These are phyloP conservation scores for Capillidium heterosporum DNA, from an alignment of 371 early-diverging fungal species.

Conservation along the genomic window DNA sequence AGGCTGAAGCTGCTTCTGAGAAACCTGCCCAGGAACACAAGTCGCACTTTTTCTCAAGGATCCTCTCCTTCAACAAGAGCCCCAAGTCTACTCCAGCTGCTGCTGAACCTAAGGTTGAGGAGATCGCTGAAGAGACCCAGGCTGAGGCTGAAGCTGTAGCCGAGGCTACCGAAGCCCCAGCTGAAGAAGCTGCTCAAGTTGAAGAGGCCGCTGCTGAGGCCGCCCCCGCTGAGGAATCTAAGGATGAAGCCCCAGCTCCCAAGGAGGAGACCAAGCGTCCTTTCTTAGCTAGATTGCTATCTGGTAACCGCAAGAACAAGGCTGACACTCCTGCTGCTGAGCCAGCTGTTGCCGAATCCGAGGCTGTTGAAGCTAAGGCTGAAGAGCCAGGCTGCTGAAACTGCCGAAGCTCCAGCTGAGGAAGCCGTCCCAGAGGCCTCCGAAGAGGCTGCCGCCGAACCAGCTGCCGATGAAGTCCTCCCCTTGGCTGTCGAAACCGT, in stretches of 20 bases:
- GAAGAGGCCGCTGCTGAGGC: not conserved
- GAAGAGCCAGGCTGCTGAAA: constrained; percentile 3
- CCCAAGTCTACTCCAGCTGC: not conserved
- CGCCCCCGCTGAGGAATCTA: not conserved
- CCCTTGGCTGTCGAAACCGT: not conserved
- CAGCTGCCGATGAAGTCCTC: not conserved
- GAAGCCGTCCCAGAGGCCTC: not conserved
- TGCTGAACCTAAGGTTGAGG: not conserved
- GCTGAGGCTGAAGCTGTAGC: not conserved
- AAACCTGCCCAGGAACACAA: not conserved
- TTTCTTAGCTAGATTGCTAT: not conserved
- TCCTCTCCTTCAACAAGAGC: not conserved
- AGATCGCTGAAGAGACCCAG: not conserved
- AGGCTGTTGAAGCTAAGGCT: not conserved
- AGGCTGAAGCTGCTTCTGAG: not conserved
- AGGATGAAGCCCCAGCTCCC: not conserved
- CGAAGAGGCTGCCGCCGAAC: not conserved
- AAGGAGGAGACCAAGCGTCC: constrained; percentile 2
- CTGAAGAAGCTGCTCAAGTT: not conserved
- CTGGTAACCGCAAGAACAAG: not conserved
- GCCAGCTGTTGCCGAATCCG: not conserved
- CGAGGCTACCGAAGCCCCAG: not conserved
- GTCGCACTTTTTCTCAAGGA: not conserved
- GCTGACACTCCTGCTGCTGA: not conserved
- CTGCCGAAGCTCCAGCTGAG: not conserved